Conservation (phyloP, 371 early-diverging fungal species). For the Actinomortierella ambigua region DNA sequence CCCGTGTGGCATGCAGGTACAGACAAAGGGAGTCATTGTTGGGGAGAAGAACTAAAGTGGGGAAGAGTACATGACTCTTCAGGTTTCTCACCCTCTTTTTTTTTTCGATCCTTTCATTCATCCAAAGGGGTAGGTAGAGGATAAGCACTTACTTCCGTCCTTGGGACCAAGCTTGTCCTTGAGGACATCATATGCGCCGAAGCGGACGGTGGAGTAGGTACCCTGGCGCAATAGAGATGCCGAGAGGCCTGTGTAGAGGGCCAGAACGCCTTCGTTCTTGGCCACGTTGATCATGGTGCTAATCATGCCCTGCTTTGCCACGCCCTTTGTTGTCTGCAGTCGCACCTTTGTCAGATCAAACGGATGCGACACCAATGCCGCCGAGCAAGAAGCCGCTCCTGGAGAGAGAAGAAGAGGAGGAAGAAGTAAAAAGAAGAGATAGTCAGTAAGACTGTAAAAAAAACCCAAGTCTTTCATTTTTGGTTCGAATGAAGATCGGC, state of each 20-base stretch:
- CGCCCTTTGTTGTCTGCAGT: conserved; percentile 74
- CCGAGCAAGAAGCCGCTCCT: conserved; percentile 45
- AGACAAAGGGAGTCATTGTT: no score
- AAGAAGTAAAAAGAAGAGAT: neutral
- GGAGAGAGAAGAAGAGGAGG: neutral
- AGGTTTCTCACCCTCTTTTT: no score
- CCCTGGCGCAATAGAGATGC: conserved; percentile 78
- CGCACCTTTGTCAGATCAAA: conserved; percentile 89
- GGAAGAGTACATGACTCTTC: no score
- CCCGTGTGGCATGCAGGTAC: no score
- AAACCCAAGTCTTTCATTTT: neutral
- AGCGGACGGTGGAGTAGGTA: conserved; percentile 83
- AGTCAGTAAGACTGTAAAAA: neutral
- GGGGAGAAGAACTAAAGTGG: no score
- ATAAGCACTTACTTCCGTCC: conserved; percentile 53
- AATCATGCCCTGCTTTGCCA: conserved; percentile 54
- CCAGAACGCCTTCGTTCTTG: conserved; percentile 56
- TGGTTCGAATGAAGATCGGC: no score
- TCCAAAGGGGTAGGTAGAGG: conserved; percentile 1
- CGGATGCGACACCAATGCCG: conserved; percentile 67
- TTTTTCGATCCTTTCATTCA: no score
- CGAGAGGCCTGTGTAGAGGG: conserved; percentile 73
- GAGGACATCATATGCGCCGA: conserved; percentile 75
- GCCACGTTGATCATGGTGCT: conserved; percentile 57
- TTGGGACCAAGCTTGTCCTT: conserved; percentile 55